Evolutionary conservation across 2,329 filamentous ascomycete genomes (phyloP).

Genomic region (Aureobasidium sp.): DNA sequence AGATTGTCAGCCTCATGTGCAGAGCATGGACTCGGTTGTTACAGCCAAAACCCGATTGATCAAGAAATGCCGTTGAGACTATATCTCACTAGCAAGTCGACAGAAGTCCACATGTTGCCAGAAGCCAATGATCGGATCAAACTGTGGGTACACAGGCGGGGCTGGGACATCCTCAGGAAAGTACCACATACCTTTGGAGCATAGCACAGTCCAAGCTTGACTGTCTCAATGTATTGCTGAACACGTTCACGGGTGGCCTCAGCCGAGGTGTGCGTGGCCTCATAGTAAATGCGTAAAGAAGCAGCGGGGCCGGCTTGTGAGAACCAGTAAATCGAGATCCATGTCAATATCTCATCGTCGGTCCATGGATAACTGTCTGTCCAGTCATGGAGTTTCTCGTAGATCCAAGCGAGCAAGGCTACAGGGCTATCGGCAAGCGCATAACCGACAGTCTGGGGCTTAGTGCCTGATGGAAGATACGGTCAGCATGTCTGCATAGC

Average conservation of each 20-base stretch:
- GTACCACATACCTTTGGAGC: slow-evolving; percentile 38
- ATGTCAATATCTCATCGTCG: slow-evolving; percentile 66
- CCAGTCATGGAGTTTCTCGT: slow-evolving; percentile 74
- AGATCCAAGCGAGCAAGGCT: slow-evolving; percentile 66
- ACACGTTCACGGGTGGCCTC: slow-evolving; percentile 25
- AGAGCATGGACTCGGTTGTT: background rate
- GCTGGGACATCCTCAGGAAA: no score
- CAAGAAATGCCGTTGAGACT: background rate
- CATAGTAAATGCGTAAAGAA: slow-evolving; percentile 64
- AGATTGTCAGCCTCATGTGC: background rate
- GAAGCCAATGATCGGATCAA: background rate
- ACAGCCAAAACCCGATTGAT: background rate
- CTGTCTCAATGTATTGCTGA: slow-evolving; percentile 33
- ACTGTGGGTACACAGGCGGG: no score
- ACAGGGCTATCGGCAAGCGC: slow-evolving; percentile 61
- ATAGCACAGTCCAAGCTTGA: slow-evolving; percentile 45
- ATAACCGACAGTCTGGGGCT: slow-evolving; percentile 65
- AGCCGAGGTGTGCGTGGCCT: slow-evolving; percentile 39
- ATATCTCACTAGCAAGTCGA: background rate
- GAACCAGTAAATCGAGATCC: slow-evolving; percentile 67
- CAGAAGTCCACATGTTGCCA: background rate
- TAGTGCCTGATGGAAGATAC: slow-evolving; percentile 36
- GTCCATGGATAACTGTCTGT: slow-evolving; percentile 63
- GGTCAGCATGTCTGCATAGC: background rate
- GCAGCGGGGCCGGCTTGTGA: slow-evolving; percentile 60